Evolutionary conservation across 495 filamentous ascomycete species (phyloP).

Genomic region (Penicillium tannophilum): DNA sequence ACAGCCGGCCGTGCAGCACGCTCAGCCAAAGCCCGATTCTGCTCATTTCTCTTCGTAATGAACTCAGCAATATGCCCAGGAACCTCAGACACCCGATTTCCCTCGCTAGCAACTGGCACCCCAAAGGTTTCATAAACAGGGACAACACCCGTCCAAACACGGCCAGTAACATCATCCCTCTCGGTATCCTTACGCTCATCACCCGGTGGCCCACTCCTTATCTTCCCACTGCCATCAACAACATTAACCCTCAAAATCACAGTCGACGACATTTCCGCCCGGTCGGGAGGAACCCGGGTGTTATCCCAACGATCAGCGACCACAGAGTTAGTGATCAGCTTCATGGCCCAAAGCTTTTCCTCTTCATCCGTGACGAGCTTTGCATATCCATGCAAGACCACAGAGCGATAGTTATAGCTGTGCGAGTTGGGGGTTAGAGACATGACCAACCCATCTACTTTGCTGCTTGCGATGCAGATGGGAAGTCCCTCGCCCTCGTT

Average conservation of each 20-base stretch:
- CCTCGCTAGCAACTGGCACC: slow-evolving; percentile 61
- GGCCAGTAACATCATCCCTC: slow-evolving; percentile 57
- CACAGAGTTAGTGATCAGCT: slow-evolving; percentile 75
- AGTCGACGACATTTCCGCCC: slow-evolving; percentile 76
- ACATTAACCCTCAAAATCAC: slow-evolving; percentile 71
- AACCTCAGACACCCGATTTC: slow-evolving; percentile 59
- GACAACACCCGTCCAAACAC: slow-evolving; percentile 81
- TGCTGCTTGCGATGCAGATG: slow-evolving; percentile 66
- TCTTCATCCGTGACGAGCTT: slow-evolving; percentile 61
- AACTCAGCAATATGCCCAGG: slow-evolving; percentile 67
- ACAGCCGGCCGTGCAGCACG: slow-evolving; percentile 30
- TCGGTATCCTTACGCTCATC: slow-evolving; percentile 73
- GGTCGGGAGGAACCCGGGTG: slow-evolving; percentile 70
- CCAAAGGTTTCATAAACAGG: slow-evolving; percentile 69
- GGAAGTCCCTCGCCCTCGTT: slow-evolving; percentile 52
- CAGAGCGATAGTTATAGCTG: slow-evolving; percentile 88
- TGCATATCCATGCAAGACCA: slow-evolving; percentile 76
- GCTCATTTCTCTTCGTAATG: slow-evolving; percentile 55
- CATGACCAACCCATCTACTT: slow-evolving; percentile 74
- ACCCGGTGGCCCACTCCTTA: slow-evolving; percentile 64
- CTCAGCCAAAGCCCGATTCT: slow-evolving; percentile 54
- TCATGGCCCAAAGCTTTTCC: slow-evolving; percentile 84
- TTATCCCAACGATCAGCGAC: slow-evolving; percentile 68
- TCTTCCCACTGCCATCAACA: slow-evolving; percentile 75
- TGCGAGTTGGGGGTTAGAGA: slow-evolving; percentile 77